These are phyloP conservation scores for Litchi chinensis DNA, from an alignment of 345 rosid genomes.

Conservation along the genomic window DNA sequence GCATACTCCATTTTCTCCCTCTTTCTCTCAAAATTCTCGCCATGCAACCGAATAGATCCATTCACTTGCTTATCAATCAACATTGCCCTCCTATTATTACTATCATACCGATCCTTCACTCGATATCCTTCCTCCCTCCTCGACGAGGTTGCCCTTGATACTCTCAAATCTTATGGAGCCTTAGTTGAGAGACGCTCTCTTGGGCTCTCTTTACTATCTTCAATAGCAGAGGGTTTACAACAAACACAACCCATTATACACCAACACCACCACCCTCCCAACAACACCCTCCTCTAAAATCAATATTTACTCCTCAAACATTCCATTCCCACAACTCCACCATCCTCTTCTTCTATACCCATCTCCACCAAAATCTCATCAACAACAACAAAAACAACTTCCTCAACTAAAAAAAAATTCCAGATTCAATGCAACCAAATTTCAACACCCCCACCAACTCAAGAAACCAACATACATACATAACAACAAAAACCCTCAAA, in stretches of 20 bases:
- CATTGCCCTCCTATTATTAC: conserved; percentile 58
- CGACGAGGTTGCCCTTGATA: too few species aligned
- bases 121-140: conserved; percentile 73
- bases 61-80: conserved; percentile 68
- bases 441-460: conserved; percentile 13
- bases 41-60: conserved; percentile 57
- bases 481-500: background rate
- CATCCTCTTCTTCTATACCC: too few species aligned
- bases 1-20: conserved; percentile 61
- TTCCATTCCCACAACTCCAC: too few species aligned
- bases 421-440: conserved; percentile 24
- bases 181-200: too few species aligned
- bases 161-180: too few species aligned
- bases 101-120: conserved; percentile 53
- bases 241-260: too few species aligned
- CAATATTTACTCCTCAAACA: too few species aligned
- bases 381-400: conserved; percentile 19
- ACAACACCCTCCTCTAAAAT: too few species aligned
- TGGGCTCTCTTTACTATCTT: too few species aligned
- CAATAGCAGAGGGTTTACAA: too few species aligned
- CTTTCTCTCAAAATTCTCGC: conserved; percentile 64
- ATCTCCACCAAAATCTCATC: too few species aligned
- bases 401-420: conserved; percentile 21
- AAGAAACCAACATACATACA: conserved; percentile 8
- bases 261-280: too few species aligned